Conservation (phyloP, 768 basidiomycete genomes). For the Cubamyces lactineus region DNA sequence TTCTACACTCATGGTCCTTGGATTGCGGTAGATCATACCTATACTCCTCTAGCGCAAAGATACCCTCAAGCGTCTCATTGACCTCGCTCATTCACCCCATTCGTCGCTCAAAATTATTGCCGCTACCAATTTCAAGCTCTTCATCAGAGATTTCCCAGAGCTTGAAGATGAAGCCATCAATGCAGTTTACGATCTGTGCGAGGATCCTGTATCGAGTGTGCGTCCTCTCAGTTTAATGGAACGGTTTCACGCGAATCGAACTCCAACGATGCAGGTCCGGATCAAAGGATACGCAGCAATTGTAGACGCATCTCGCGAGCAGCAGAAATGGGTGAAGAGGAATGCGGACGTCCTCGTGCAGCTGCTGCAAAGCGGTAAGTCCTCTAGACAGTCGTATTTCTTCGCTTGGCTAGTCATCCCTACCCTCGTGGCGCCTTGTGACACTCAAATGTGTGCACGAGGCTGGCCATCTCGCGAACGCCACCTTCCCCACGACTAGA, state of each 20-base stretch:
- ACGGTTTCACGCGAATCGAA: background rate
- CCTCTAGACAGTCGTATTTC: background rate
- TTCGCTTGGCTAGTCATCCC: background rate
- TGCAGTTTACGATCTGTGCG: conserved; percentile 78
- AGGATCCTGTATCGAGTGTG: conserved; percentile 63
- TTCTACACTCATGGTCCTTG: background rate
- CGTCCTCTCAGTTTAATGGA: conserved; percentile 17
- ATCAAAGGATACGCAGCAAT: conserved; percentile 69
- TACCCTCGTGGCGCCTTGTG: background rate
- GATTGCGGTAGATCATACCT: background rate
- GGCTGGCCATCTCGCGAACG: background rate
- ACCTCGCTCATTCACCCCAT: conserved; percentile 52
- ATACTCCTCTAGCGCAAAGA: conserved; percentile 49
- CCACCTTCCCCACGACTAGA: background rate
- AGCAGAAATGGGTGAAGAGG: conserved; percentile 63
- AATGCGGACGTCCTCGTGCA: conserved; percentile 80
- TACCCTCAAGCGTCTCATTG: conserved; percentile 55
- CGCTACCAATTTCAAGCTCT: conserved; percentile 56
- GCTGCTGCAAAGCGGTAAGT: conserved; percentile 71
- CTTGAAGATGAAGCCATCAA: conserved; percentile 77
- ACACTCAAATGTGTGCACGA: background rate
- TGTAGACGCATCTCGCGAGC: conserved; percentile 49
- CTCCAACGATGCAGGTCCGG: conserved; percentile 52
- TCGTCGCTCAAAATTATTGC: conserved; percentile 57
- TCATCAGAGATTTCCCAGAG: conserved; percentile 70